These are phyloP conservation scores for Halenospora varia DNA, from an alignment of 495 filamentous ascomycete species.

Conservation along the genomic window DNA sequence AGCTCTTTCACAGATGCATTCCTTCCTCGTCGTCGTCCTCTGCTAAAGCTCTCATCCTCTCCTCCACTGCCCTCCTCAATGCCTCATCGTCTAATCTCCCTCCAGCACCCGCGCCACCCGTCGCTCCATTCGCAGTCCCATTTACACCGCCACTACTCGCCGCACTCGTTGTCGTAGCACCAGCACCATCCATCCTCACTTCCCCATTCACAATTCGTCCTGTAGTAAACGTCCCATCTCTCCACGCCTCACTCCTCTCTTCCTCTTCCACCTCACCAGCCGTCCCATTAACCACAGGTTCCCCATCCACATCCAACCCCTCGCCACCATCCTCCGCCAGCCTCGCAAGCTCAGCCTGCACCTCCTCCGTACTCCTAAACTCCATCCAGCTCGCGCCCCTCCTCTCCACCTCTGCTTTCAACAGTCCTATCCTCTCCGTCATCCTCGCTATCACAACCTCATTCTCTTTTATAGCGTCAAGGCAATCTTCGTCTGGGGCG, in stretches of 20 bases:
- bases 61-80: constrained; percentile 38
- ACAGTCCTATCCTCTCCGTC: constrained; percentile 62
- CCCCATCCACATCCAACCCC: constrained; percentile 29
- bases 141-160: background rate
- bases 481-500: constrained; percentile 58
- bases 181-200: constrained; percentile 30
- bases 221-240: constrained; percentile 52
- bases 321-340: constrained; percentile 26
- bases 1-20: constrained; percentile 64
- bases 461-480: constrained; percentile 73
- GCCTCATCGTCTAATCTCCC: constrained; percentile 45
- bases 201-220: constrained; percentile 39
- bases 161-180: too few species aligned
- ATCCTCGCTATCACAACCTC: constrained; percentile 68
- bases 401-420: constrained; percentile 70
- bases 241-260: constrained; percentile 35
- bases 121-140: background rate
- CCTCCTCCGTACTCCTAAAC: constrained; percentile 14
- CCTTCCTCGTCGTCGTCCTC: constrained; percentile 51
- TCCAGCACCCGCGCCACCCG: constrained; percentile 13
- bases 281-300: constrained; percentile 30
- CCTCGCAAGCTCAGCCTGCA: constrained; percentile 22
- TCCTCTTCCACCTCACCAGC: background rate
- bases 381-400: constrained; percentile 71
- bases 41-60: constrained; percentile 38